Base-by-base conservation (phyloP, 352 stramenopile genomes). In the Phytophthora palmivora region DNA sequence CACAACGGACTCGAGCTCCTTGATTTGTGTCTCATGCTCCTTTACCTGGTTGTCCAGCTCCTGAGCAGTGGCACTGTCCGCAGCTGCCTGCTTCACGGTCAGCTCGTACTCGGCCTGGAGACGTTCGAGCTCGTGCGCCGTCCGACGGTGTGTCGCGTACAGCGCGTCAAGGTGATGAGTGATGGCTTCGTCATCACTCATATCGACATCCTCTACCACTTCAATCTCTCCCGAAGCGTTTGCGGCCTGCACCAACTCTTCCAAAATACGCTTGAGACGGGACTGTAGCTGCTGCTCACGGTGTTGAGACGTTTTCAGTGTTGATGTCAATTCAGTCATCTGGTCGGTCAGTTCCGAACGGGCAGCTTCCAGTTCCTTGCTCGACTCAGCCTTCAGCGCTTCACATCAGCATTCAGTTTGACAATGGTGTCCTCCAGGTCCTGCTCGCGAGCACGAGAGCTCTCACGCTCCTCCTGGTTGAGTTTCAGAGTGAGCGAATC, bases 41-140 rank as follows among this genome's bases (percentile, higher is more conserved):
- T 79, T 74, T 7, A 74, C 64, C 47, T 85, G 72, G 44, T 57
- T 76, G 5, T 74, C 59, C 11, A 89, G 62, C 16, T 73, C 49
- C 18, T 79, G 52, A 7, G 73, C 66, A 24, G 62, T 75, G 1
- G 58, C 61, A n/a, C 58, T 75, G 16, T 80, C 70, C 1, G 59
- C 63, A 6, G 70, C 41, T 5, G 72, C 63, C 37, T 83, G 72
- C 30, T 72, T 68, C 15, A 77, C 59, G 6, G 64, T 70, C n/a
- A 70, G 42, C 22, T 87, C 78, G 37, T 82, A 78, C 51, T 84
- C 73, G 7, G 48, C 59, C 45, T 84, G 75, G 14, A 87, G 72
- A 9, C 63, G 63, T 24, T 87, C 78, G 18, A 89, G 49, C 42
- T 86, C 71, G 19, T 67, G 49, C 4, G 70, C 47, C 2, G 65